A percentile compares a stretch with the other conserved stretches of the same genome.
Conservation (phyloP, 2,329 filamentous ascomycete species). For the Lachnellula willkommii region DNA sequence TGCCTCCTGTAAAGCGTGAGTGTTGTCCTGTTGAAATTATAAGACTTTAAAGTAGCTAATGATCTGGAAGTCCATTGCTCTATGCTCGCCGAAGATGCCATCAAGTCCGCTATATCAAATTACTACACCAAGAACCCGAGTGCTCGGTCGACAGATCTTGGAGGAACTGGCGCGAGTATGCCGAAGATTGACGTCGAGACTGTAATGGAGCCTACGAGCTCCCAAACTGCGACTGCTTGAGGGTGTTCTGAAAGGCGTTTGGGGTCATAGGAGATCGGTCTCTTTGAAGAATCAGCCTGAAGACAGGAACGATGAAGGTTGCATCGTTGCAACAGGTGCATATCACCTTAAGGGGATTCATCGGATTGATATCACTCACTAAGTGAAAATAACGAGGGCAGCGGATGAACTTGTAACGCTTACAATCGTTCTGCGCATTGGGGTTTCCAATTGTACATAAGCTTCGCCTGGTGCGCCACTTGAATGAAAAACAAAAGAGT, state of each 20-base stretch:
- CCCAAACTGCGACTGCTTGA: conserved; percentile 24
- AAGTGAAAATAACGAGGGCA: neutral
- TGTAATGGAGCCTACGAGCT: conserved; percentile 37
- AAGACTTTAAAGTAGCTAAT: conserved; percentile 23
- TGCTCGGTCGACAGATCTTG: conserved; percentile 66
- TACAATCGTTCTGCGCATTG: neutral
- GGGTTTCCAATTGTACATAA: neutral
- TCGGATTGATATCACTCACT: neutral
- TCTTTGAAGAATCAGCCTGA: conserved; percentile 1
- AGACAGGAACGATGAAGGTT: neutral
- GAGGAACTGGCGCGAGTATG: conserved; percentile 65
- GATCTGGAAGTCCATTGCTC: conserved; percentile 69
- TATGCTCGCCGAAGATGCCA: conserved; percentile 87
- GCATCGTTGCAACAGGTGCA: neutral
- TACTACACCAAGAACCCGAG: conserved; percentile 89
- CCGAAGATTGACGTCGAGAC: conserved; percentile 60
- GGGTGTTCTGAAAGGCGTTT: conserved; percentile 8
- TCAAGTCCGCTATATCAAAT: conserved; percentile 86
- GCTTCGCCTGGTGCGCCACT: neutral
- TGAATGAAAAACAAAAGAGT: neutral
- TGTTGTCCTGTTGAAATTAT: conserved; percentile 26
- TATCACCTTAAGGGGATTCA: neutral
- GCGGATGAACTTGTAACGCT: neutral
- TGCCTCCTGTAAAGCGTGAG: conserved; percentile 82
- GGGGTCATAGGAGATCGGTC: conserved; percentile 1